Base-by-base conservation (phyloP, 768 basidiomycete genomes). In the Mycena sanguinolenta region DNA sequence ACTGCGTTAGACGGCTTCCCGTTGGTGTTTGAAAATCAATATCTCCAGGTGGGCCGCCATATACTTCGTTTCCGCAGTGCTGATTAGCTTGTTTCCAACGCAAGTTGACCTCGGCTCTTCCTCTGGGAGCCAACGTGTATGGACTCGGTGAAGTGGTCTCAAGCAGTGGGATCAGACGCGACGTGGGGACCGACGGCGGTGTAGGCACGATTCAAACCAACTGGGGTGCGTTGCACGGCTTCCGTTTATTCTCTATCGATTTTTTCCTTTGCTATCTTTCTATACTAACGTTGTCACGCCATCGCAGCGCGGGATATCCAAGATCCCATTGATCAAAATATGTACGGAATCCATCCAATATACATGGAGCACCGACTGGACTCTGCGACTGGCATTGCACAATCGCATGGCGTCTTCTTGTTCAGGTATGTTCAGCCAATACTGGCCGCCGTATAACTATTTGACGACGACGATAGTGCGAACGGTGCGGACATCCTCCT, bases 391-490 rank as follows among this genome's bases (percentile, higher is more conserved):
- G 82, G 84, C 36, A 85, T 75, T 7, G 88, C 91, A 0, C 82
- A 84, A 58, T 88, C 92, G 0, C 94, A 94, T 79, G 94, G 94
- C 34, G 92, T 95, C 39, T 92, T 95, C 75, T 78, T 94, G n/a
- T 84, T 92, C 70, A 92, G 86, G 90, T 90, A 76, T 25, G 72
- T 57, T 19, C 39, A 32, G 36, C 32, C 6, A 5, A 34, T 5
- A 34, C 57, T n/a, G n/a, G n/a, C n/a, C n/a, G n/a, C n/a, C n/a
- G n/a, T n/a, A n/a, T n/a, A n/a, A n/a, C n/a, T n/a, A n/a, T n/a
- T n/a, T n/a, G n/a, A n/a, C n/a, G n/a, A 16, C 10, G 44, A 4
- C 3, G 44, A n/a, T 21, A 46, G 44, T n/a, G 44, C 44, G 19
- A 46, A 46, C 32, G 93, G 92, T 4, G 87, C 91, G 28, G 93